A percentile compares a stretch with the other conserved stretches of the same genome.
These are phyloP conservation scores for Aspergillus vadensis DNA, from an alignment of 2,329 filamentous ascomycete species.

Conservation along the genomic window DNA sequence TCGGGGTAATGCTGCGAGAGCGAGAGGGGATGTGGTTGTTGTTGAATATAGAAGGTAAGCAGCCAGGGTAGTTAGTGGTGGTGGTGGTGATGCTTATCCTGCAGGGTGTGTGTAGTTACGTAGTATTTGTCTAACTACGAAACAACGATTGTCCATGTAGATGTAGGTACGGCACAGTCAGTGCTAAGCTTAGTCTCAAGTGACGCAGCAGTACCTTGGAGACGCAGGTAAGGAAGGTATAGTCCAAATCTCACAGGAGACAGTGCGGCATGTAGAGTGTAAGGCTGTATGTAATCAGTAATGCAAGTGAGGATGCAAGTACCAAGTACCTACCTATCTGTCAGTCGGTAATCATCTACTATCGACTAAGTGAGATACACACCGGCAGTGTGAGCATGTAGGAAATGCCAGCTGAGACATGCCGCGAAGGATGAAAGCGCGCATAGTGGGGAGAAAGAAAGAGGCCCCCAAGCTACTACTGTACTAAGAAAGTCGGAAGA, in stretches of 20 bases:
- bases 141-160: too few relatives aligned
- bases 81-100: neutral
- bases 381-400: too few relatives aligned
- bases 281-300: neutral
- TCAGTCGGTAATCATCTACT: neutral
- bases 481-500: neutral
- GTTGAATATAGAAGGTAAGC: too few relatives aligned
- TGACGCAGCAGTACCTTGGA: neutral
- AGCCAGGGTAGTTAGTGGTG: too few relatives aligned
- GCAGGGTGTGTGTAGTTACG: neutral
- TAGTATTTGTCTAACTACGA: too few relatives aligned
- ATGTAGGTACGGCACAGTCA: neutral
- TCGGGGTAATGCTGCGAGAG: too few relatives aligned
- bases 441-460: neutral
- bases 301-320: neutral
- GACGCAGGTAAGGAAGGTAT: neutral
- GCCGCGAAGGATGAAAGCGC: neutral
- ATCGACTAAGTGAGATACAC: neutral
- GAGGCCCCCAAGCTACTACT: neutral
- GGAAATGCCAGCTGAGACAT: neutral
- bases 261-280: neutral
- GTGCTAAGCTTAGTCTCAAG: neutral
- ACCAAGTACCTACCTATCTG: neutral
- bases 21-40: too few relatives aligned
- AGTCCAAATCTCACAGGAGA: neutral